phyloP scores from a whole-genome alignment of 73 alveolate species.

The Paraurostyla sp. region DNA sequence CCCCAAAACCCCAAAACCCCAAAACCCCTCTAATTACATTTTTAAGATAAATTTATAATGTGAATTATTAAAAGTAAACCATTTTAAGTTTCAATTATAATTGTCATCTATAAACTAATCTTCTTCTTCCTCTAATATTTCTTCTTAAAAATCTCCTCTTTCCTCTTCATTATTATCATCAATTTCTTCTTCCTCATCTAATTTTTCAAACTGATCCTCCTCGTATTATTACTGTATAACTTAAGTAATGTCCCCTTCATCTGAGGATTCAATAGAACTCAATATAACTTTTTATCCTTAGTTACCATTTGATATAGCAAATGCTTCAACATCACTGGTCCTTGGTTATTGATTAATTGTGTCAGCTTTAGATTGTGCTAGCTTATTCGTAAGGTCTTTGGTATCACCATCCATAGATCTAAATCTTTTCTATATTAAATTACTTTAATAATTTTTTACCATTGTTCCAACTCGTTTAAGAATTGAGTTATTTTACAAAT shows the following conservation, averaged over 20 bases:
- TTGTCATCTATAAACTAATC: no score
- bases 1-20: no score
- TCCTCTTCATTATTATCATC: background rate
- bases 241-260: background rate
- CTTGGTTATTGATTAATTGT: background rate
- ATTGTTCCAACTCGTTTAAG: background rate
- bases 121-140: no score
- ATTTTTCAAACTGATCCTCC: background rate
- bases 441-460: background rate
- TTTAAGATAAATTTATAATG: no score
- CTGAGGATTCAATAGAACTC: no score
- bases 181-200: background rate
- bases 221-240: background rate
- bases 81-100: no score
- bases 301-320: no score
- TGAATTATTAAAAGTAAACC: no score
- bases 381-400: background rate
- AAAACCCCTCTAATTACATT: no score
- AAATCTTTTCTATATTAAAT: constrained; percentile 1
- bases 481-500: background rate
- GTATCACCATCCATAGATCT: constrained; percentile 22
- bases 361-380: background rate
- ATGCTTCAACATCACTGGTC: no score
- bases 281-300: no score
- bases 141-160: no score